These are phyloP conservation scores for Colletotrichum neosansevieriae DNA, from an alignment of 2,329 filamentous ascomycete genomes.

Conservation along the genomic window DNA sequence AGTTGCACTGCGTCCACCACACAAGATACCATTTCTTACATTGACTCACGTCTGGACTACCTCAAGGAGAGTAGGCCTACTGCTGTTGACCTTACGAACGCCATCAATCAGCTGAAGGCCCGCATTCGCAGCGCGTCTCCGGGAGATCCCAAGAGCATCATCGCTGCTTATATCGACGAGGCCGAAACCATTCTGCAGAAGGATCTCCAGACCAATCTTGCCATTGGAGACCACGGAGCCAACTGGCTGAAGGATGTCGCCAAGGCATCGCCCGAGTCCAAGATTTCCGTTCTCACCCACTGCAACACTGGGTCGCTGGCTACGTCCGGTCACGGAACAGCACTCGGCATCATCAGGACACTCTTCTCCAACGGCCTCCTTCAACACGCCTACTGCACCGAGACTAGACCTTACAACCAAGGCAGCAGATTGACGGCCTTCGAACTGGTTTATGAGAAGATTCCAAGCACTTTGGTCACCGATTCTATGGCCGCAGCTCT, in stretches of 20 bases:
- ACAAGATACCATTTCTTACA: conserved; percentile 75
- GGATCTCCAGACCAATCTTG: conserved; percentile 88
- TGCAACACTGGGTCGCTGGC: conserved; percentile 98
- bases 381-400: conserved; percentile 91
- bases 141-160: conserved; percentile 63
- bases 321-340: conserved; percentile 97
- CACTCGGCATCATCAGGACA: conserved; percentile 91
- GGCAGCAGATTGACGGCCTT: conserved; percentile 95
- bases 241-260: conserved; percentile 80
- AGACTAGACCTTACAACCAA: conserved; percentile 98
- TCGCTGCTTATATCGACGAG: conserved; percentile 78
- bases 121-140: conserved; percentile 63
- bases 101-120: conserved; percentile 81
- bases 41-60: conserved; percentile 84
- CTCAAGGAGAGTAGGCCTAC: conserved; percentile 91
- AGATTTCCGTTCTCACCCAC: conserved; percentile 90
- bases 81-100: conserved; percentile 93
- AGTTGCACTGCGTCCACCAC: conserved; percentile 59
- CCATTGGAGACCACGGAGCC: conserved; percentile 86
- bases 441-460: conserved; percentile 93
- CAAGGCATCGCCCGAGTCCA: conserved; percentile 58
- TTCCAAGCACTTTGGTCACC: conserved; percentile 91
- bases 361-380: conserved; percentile 76
- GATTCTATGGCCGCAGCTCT: conserved; percentile 97
- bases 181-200: conserved; percentile 89